These are phyloP conservation scores for Fusarium illudens DNA, from an alignment of 2,329 filamentous ascomycete genomes.

Conservation along the genomic window DNA sequence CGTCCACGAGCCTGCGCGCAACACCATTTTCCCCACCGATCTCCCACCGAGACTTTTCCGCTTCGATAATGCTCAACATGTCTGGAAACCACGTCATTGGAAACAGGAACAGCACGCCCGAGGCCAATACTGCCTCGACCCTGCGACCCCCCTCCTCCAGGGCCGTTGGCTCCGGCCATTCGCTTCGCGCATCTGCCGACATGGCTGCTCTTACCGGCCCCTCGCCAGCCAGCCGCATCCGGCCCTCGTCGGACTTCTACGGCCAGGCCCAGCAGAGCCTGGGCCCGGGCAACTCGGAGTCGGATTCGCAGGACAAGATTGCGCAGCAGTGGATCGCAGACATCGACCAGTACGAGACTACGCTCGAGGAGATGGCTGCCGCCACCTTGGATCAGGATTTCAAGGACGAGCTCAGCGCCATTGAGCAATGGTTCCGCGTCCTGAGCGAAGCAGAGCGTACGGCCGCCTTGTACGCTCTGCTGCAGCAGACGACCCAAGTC, in stretches of 20 bases:
- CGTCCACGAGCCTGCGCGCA: constrained; percentile 31
- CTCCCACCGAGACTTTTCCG: constrained; percentile 11
- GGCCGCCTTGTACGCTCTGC: constrained; percentile 90
- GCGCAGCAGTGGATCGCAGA: constrained; percentile 99
- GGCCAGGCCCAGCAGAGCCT: constrained; percentile 76
- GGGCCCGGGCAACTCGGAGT: constrained; percentile 72
- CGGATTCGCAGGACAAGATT: constrained; percentile 88
- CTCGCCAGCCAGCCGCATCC: constrained; percentile 78
- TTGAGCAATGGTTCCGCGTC: constrained; percentile 99
- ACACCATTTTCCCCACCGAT: constrained; percentile 13
- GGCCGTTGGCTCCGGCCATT: constrained; percentile 79
- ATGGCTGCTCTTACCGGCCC: constrained; percentile 82
- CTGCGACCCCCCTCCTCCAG: constrained; percentile 85
- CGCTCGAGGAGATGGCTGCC: constrained; percentile 97
- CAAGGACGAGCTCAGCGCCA: constrained; percentile 98
- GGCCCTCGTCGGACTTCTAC: constrained; percentile 95
- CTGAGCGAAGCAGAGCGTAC: constrained; percentile 96
- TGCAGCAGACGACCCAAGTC: constrained; percentile 98
- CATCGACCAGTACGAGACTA: constrained; percentile 99
- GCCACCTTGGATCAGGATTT: constrained; percentile 99
- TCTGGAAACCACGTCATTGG: constrained; percentile 74
- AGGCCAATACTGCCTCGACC: constrained; percentile 81
- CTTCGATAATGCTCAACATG: constrained; percentile 64
- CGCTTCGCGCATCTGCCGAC: constrained; percentile 93
- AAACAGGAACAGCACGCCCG: constrained; percentile 97